Base-by-base conservation (phyloP, 306 rosid species). In the Begonia fuchsioides region DNA sequence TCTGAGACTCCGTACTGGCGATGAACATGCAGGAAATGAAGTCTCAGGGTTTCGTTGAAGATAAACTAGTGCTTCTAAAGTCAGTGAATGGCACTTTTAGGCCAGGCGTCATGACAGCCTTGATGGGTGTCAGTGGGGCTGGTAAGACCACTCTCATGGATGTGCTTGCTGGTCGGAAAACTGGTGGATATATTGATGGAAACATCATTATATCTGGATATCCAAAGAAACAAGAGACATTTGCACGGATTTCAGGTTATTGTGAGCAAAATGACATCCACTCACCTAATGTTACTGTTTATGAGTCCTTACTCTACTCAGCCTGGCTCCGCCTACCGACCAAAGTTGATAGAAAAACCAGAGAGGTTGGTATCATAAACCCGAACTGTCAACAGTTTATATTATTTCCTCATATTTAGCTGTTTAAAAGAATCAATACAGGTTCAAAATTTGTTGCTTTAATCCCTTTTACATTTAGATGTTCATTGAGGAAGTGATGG, bases 101-200 rank as follows among this genome's bases (percentile, higher is more conserved):
- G 72, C 96, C 94, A 17, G 96, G 96, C 32, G 83, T 88, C 61
- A 77, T 88, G 58, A 83, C 96, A 49, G 94, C 96, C 60, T 68
- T 88, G 2, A 88, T 88, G 96, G 96, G 94, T 17, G 80, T 88
- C 16, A 83, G 93, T 35, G 96, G 96, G 44, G 96, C 94, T 55
- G 96, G 96, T n/a, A 88, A 88, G 72, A 88, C 94, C 41, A 88
- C 96, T 47, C 55, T 88, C 49, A 88, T 88, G 96, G 96, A 88
- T 68, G 96, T 88, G 11, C 67, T 88, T 41, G 82, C 94, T 3
- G 94, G 94, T 32, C 75, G 93, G 75, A 88, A 88, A 74, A 88
- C 94, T 6, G 83, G 93, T 1, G 94, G 96, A 46, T 78, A 80
- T 61, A 70, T 88, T 43, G 81, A 78, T 3, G 96, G 96, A 16